Evolutionary conservation across 176 grass and related monocot genomes (phyloP), one percentile per base, ranked within the genome.

Genomic region (Triticum timopheevii): DNA sequence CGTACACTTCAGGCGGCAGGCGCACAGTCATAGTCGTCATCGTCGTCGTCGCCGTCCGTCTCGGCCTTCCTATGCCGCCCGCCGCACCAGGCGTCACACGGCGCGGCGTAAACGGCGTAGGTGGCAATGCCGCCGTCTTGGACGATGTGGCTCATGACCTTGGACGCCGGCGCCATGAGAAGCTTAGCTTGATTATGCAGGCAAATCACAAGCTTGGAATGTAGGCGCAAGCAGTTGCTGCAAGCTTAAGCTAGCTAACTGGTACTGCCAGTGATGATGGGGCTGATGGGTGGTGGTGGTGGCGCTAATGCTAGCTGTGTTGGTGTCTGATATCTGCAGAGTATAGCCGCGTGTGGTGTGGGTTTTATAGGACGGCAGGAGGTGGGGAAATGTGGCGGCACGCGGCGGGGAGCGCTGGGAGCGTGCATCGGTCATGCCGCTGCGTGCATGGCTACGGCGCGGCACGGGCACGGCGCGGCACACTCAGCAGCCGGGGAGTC

Each of bases 21-120:
- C 7, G 87, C 92, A 16, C 92, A 93, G 83, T 96, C 94, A 7
- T 67, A 88, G 38, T 96, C 89, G 10, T 90, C 94, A 1, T 93
- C 94, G 0, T 93, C 94, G 13, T 92, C 94, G 28, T 92, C 89
- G 25, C 78, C 74, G 23, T 93, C 89, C 4, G 74, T 61, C 64
- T 88, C 80, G n/a, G 38, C 16, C 89, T 89, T 62, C 84, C 81
- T 95, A 9, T 74, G 73, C 16, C 77, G 34, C n/a, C 47, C 13
- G 30, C 58, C 8, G 80, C 65, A 44, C 6, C 31, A 35, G 23
- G 58, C 42, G 1, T 42, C 74, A 36, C 31, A 85, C 7, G 87
- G 87, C 68, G 24, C 80, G 10, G 84, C 74, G 66, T 90, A 87
- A 7, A 80, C 67, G 20, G 67, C 80, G 2, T 83, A 80, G 80